Evolutionary conservation across 208 protist species (phyloP).

Genomic region (Trichomonas tenax): DNA sequence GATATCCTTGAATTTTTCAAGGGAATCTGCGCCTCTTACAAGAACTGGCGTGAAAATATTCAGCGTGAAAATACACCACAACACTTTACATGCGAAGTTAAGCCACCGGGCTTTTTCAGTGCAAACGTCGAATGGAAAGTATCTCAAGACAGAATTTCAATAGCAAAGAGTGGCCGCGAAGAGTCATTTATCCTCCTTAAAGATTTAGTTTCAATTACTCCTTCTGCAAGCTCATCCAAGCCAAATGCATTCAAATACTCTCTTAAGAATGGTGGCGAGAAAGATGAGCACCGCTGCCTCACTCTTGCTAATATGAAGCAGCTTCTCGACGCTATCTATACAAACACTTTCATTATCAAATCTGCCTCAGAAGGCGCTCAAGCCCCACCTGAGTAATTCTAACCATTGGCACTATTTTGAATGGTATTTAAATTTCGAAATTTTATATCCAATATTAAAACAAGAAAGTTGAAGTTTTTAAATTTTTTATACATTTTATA

Average conservation of each 20-base stretch:
- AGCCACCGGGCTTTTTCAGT: slow-evolving; percentile 6
- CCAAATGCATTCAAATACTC: background rate
- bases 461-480: no score
- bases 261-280: background rate
- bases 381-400: background rate
- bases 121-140: background rate
- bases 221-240: background rate
- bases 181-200: background rate
- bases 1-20: slow-evolving; percentile 18
- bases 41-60: background rate
- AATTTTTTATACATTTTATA: no score
- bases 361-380: background rate
- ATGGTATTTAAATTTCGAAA: no score
- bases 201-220: background rate
- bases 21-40: background rate
- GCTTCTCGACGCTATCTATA: background rate
- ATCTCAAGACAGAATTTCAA: background rate
- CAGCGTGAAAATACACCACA: background rate
- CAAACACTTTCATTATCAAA: background rate
- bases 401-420: background rate
- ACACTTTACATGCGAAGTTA: background rate
- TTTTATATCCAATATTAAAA: no score
- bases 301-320: background rate
- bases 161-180: background rate
- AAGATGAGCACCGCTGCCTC: background rate